Evolutionary conservation across 2,329 filamentous ascomycete genomes (phyloP).

Genomic region (Ramularia endophylla): DNA sequence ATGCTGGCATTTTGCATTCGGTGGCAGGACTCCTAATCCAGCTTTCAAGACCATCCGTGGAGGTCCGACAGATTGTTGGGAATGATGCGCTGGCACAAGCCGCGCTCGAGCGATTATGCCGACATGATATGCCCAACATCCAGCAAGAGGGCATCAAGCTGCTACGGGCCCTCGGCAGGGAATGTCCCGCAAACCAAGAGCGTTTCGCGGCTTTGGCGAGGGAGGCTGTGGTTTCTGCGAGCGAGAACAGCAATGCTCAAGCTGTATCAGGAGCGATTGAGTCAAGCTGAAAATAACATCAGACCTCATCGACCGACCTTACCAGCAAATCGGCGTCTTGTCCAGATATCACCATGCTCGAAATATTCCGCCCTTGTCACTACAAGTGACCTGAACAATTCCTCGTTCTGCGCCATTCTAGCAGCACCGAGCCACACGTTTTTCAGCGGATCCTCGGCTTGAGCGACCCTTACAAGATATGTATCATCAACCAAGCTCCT

Average conservation of each 20-base stretch:
- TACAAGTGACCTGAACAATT: conserved; percentile 57
- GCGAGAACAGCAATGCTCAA: conserved; percentile 4
- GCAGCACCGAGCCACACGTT: conserved; percentile 85
- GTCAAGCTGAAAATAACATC: conserved; percentile 8
- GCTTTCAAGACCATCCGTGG: conserved; percentile 20
- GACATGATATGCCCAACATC: conserved; percentile 22
- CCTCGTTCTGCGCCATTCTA: conserved; percentile 62
- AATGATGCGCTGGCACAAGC: conserved; percentile 8
- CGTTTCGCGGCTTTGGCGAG: conserved; percentile 19
- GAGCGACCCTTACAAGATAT: conserved; percentile 68
- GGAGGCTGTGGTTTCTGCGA: conserved; percentile 13
- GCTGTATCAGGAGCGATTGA: conserved; percentile 4
- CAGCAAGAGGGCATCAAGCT: conserved; percentile 24
- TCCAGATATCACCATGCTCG: conserved; percentile 60
- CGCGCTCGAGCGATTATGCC: conserved; percentile 19
- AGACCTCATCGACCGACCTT: conserved; percentile 21
- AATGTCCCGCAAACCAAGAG: conserved; percentile 21
- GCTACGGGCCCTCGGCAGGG: conserved; percentile 25
- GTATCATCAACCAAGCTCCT: conserved; percentile 50
- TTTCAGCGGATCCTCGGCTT: conserved; percentile 65
- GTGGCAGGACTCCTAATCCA: conserved; percentile 25
- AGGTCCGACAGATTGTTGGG: conserved; percentile 20
- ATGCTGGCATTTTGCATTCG: conserved; percentile 24
- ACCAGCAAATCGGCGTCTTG: conserved; percentile 29
- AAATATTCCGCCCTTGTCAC: conserved; percentile 91